Evolutionary conservation across 129 eudicot species (phyloP).

Genomic region (Artemisia argyi): DNA sequence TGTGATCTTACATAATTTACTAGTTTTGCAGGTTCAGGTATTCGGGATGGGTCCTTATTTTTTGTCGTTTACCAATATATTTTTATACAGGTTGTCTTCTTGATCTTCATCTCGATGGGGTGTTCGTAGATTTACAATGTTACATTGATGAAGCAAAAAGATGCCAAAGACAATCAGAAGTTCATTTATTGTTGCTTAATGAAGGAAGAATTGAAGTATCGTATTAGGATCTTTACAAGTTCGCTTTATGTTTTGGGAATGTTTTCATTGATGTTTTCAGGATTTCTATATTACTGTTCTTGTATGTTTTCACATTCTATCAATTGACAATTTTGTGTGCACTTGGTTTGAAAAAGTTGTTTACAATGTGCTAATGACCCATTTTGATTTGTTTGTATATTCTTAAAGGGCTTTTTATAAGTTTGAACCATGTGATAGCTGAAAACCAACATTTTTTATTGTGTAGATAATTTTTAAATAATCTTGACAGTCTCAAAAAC

Average conservation of each 20-base stretch:
- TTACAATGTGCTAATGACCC: not conserved
- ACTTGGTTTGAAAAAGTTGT: constrained; percentile 4
- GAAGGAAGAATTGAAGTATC: constrained; percentile 14
- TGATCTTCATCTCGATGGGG: constrained; percentile 24
- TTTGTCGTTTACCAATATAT: constrained; percentile 58
- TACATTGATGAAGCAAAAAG: constrained; percentile 18
- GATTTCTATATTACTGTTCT: not conserved
- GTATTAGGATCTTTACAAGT: not conserved
- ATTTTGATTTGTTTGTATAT: not conserved
- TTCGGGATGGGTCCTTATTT: constrained; percentile 42
- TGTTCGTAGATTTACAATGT: not conserved
- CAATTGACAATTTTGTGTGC: not conserved
- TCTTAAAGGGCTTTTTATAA: too few relatives aligned
- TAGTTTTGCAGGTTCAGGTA: constrained; percentile 94
- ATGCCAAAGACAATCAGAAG: constrained; percentile 10
- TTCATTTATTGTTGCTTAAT: constrained; percentile 7
- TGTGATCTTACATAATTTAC: constrained; percentile 55
- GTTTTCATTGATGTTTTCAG: constrained; percentile 11
- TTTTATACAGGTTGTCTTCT: constrained; percentile 73
- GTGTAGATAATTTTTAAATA: too few relatives aligned
- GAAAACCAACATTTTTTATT: too few relatives aligned
- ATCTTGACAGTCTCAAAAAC: too few relatives aligned
- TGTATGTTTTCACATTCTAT: constrained; percentile 18
- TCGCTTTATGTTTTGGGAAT: constrained; percentile 4
- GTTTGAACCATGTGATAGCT: too few relatives aligned